A percentile compares a stretch with the other conserved stretches of the same genome.
Conservation (phyloP, 257 asterid species). For the Petunia axillaris region DNA sequence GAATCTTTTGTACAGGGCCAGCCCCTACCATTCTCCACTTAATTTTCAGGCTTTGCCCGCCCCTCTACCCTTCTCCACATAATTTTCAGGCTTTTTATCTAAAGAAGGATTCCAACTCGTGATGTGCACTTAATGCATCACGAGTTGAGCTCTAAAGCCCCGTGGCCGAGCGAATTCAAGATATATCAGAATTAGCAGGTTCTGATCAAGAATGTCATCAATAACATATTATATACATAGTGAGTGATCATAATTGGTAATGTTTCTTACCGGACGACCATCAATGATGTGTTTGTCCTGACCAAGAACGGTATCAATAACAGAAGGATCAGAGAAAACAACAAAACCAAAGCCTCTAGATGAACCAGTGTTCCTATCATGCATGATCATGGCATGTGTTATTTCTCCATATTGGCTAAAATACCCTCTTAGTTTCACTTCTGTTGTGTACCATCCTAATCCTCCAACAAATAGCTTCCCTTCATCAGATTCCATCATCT, state of each 20-base stretch:
- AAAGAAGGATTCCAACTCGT: too few relatives aligned
- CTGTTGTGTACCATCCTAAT: conserved; percentile 83
- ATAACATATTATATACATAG: too few relatives aligned
- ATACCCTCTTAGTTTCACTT: conserved; percentile 74
- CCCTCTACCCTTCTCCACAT: too few relatives aligned
- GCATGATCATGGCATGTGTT: conserved; percentile 72
- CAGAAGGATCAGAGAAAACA: conserved; percentile 70
- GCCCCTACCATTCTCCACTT: too few relatives aligned
- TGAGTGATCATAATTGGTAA: background rate
- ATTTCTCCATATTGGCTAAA: conserved; percentile 75
- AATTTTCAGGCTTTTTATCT: too few relatives aligned
- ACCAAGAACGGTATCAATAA: conserved; percentile 63
- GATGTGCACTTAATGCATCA: too few relatives aligned
- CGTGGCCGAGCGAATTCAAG: too few relatives aligned
- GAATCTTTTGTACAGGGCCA: too few relatives aligned
- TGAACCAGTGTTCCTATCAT: conserved; percentile 64
- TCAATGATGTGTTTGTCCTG: conserved; percentile 79
- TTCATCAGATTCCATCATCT: conserved; percentile 81
- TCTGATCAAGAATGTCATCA: too few relatives aligned
- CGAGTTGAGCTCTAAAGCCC: too few relatives aligned
- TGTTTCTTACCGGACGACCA: conserved; percentile 71
- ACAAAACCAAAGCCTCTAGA: conserved; percentile 90
- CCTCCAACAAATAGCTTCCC: conserved; percentile 92
- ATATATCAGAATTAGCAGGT: too few relatives aligned
- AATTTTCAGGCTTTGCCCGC: too few relatives aligned